phyloP scores from a whole-genome alignment of 1,284 basidiomycete genomes.

The Kalmanozyma brasiliensis region DNA sequence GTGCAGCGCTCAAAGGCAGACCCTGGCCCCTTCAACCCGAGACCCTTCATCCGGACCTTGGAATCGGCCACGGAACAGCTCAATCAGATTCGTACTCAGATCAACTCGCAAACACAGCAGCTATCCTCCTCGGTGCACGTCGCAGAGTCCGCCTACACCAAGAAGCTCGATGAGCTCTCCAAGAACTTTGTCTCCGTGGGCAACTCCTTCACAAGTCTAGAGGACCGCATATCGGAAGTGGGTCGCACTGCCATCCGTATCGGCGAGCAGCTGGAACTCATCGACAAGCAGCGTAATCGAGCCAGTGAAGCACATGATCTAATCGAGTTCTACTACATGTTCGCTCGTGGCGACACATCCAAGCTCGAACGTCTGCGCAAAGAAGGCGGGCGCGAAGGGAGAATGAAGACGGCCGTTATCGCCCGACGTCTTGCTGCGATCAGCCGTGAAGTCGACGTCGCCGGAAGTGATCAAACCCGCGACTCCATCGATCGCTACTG shows the following conservation, averaged over 20 bases:
- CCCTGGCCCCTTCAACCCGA: constrained; percentile 89
- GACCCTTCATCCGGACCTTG: constrained; percentile 90
- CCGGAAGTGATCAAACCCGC: constrained; percentile 61
- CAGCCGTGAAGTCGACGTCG: constrained; percentile 83
- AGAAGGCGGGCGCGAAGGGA: constrained; percentile 77
- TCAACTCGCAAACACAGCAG: constrained; percentile 85
- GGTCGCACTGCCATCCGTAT: constrained; percentile 93
- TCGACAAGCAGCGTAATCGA: constrained; percentile 89
- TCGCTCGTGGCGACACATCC: constrained; percentile 84
- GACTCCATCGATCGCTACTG: constrained; percentile 87
- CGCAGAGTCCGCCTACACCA: constrained; percentile 91
- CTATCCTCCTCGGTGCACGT: constrained; percentile 90
- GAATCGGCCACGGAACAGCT: constrained; percentile 88
- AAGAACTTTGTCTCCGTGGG: constrained; percentile 79
- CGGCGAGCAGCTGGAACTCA: constrained; percentile 90
- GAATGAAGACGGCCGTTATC: constrained; percentile 87
- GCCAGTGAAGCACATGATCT: constrained; percentile 94
- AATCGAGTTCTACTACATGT: constrained; percentile 94
- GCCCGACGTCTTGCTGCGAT: constrained; percentile 87
- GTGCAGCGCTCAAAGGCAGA: constrained; percentile 83
- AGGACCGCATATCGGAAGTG: constrained; percentile 82
- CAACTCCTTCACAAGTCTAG: constrained; percentile 59
- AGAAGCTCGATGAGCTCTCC: constrained; percentile 89
- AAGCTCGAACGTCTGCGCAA: constrained; percentile 84
- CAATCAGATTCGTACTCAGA: constrained; percentile 83